These are phyloP conservation scores for Hyaloscypha hepaticicola DNA, from an alignment of 495 filamentous ascomycete genomes.

Conservation along the genomic window DNA sequence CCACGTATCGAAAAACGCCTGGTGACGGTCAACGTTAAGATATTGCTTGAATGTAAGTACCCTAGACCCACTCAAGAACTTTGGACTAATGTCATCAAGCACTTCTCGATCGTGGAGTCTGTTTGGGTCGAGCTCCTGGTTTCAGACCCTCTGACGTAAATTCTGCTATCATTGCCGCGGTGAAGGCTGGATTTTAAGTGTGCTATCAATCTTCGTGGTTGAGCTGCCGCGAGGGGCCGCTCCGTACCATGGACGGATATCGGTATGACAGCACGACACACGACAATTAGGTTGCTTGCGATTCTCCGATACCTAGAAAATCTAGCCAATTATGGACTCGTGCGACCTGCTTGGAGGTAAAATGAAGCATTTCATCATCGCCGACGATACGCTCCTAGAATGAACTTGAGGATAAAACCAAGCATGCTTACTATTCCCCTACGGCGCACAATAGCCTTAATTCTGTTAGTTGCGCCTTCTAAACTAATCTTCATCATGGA, in stretches of 20 bases:
- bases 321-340: neutral
- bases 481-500: too few species aligned
- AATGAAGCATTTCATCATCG: too few species aligned
- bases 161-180: slow-evolving; percentile 47
- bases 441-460: too few species aligned
- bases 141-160: slow-evolving; percentile 60
- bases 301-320: neutral
- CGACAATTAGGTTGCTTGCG: neutral
- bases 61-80: neutral
- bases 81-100: slow-evolving; percentile 35
- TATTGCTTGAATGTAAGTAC: slow-evolving; percentile 26
- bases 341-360: too few species aligned
- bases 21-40: slow-evolving; percentile 27
- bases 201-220: neutral
- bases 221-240: neutral
- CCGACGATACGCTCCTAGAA: too few species aligned
- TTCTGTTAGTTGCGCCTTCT: too few species aligned
- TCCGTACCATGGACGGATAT: neutral
- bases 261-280: neutral
- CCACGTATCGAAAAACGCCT: slow-evolving; percentile 9
- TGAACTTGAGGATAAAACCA: too few species aligned
- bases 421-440: too few species aligned
- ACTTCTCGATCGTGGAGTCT: slow-evolving; percentile 47
- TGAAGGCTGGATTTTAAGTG: slow-evolving; percentile 12
- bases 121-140: slow-evolving; percentile 62